Percentiles rank a stretch among this genome's conserved stretches.
These are phyloP conservation scores for Periconia macrospinosa DNA, from an alignment of 2,329 filamentous ascomycete genomes.

Conservation along the genomic window DNA sequence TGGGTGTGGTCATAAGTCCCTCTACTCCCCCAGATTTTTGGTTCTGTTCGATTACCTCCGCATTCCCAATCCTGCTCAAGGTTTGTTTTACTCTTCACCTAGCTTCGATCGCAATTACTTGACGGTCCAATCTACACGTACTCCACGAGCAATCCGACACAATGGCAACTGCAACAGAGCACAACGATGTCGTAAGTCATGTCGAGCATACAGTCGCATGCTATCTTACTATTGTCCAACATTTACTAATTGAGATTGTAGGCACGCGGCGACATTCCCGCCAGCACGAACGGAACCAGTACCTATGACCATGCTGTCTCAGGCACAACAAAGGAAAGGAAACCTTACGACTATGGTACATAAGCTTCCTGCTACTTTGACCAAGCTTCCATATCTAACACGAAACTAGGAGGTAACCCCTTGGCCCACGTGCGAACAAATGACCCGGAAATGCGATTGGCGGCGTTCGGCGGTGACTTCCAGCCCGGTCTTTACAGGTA, in stretches of 20 bases:
- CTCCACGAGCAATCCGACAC: conserved; percentile 9
- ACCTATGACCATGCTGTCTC: conserved; percentile 42
- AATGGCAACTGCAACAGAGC: conserved; percentile 49
- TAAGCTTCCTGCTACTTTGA: background rate
- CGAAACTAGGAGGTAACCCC: conserved; percentile 48
- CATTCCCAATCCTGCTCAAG: background rate
- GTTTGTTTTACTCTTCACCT: no score
- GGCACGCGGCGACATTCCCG: conserved; percentile 1
- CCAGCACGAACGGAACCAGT: conserved; percentile 32
- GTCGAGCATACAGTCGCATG: background rate
- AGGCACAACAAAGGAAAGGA: conserved; percentile 40
- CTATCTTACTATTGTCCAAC: background rate
- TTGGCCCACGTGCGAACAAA: conserved; percentile 55
- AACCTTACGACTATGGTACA: conserved; percentile 51
- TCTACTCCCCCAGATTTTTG: conserved; percentile 25
- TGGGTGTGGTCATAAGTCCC: conserved; percentile 7
- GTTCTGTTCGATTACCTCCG: background rate
- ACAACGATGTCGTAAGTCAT: conserved; percentile 34
- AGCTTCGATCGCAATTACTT: background rate
- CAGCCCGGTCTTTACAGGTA: conserved; percentile 54
- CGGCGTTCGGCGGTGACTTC: conserved; percentile 56
- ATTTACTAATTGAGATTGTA: background rate
- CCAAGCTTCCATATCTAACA: background rate
- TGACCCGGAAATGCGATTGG: conserved; percentile 49
- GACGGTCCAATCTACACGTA: background rate